phyloP scores from a whole-genome alignment of 306 rosid species.

The cucumber (Cucumis sativus) region DNA sequence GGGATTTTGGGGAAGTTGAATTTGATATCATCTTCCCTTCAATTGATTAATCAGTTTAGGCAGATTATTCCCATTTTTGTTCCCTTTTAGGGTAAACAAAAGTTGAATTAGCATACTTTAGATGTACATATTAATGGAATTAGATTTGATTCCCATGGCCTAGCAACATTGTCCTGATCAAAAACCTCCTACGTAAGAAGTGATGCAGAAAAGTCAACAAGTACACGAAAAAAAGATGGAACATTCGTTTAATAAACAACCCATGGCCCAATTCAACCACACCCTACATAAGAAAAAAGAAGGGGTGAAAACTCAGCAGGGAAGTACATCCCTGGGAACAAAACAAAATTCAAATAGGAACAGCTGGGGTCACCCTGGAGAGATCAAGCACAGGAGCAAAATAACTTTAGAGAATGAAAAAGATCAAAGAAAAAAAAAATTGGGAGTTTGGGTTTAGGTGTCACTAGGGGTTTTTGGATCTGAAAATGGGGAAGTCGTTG shows the following conservation, averaged over 20 bases:
- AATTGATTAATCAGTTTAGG: not conserved
- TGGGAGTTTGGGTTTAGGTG: not conserved
- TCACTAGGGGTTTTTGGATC: conserved; percentile 37
- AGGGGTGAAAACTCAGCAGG: not conserved
- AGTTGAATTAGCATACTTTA: not conserved
- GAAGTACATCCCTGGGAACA: not conserved
- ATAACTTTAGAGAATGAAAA: not conserved
- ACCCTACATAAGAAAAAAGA: conserved; percentile 6
- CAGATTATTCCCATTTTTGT: not conserved
- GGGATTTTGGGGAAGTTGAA: not conserved
- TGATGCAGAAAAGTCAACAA: conserved; percentile 2
- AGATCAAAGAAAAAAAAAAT: not conserved
- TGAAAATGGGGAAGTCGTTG: conserved; percentile 54
- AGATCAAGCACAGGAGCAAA: conserved; percentile 11
- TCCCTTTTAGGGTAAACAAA: not conserved
- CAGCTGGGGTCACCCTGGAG: conserved; percentile 11
- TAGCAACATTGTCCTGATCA: not conserved
- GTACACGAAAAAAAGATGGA: conserved; percentile 1
- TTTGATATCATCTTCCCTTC: conserved; percentile 1
- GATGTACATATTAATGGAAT: not conserved
- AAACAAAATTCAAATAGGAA: not conserved
- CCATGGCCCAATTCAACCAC: conserved; percentile 3
- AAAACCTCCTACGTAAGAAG: not conserved
- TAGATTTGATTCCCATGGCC: not conserved
- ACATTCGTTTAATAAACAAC: conserved; percentile 8